Percentiles rank a stretch among this genome's conserved stretches.
Conservation (phyloP, 2,329 filamentous ascomycete genomes). For the Rhexocercosporidium sp. region DNA sequence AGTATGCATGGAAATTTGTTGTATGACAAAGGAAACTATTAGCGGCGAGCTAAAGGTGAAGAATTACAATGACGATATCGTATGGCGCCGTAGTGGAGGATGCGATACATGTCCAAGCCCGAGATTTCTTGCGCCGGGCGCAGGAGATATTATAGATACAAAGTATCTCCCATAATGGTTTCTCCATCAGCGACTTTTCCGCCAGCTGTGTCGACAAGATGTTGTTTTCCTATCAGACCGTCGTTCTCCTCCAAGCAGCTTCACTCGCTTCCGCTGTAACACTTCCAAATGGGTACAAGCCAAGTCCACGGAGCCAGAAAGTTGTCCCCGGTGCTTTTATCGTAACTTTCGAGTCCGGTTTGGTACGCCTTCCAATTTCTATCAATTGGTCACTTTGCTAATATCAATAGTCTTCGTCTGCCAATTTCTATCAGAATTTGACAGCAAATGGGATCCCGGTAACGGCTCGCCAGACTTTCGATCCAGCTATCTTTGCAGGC, state of each 20-base stretch:
- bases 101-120: neutral
- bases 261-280: conserved; percentile 5
- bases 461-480: conserved; percentile 6
- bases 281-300: conserved; percentile 3
- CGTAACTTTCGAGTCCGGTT: conserved; percentile 4
- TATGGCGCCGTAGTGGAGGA: neutral
- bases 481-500: conserved; percentile 8
- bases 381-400: neutral
- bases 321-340: conserved; percentile 12
- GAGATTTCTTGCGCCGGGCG: too few species aligned
- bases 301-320: neutral
- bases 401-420: neutral
- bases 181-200: neutral
- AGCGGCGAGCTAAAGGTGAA: neutral
- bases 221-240: neutral
- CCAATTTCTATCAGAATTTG: conserved; percentile 10
- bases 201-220: conserved; percentile 1
- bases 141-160: neutral
- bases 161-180: neutral
- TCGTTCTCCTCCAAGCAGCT: neutral
- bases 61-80: conserved; percentile 4
- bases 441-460: conserved; percentile 12
- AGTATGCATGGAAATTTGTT: neutral
- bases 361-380: neutral
- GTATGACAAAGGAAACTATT: neutral